Evolutionary conservation across 2,329 filamentous ascomycete genomes (phyloP), one percentile per base, ranked within the genome.

Genomic region (Monilinia polystroma): DNA sequence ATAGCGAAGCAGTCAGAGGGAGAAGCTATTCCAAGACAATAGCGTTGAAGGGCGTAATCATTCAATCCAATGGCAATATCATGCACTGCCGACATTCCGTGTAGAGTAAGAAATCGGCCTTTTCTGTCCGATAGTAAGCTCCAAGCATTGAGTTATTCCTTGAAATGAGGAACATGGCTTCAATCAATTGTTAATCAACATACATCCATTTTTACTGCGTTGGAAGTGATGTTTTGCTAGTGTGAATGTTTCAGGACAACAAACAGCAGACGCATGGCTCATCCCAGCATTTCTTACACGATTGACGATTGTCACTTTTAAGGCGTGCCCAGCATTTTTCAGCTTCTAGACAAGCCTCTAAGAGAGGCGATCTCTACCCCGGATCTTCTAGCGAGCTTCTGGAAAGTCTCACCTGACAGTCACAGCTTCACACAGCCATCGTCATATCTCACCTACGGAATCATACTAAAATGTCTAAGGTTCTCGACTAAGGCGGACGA

Each of bases 311-410:
- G 16, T 12, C 41, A n/a, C 52, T 57, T 56, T 52, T 18, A 64
- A 41, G 35, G 51, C 49, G n/a, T 38, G 47, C 49, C 49, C 7
- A 53, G 38, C 26, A 32, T 6, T n/a, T 12, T 26, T 49, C 41
- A 47, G 45, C 26, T 32, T 26, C 26, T 49, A 29, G 57, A 47
- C 57, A 43, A 43, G 59, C 57, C 43, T 20, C 57, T 60, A 60
- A 49, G 11, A 3, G 35, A 14, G 29, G 12, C 14, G 32, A 63
- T 63, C 56, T 47, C 18, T 20, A 38, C 47, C 47, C 29, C 29
- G 52, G 51, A 26, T 41, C 45, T 63, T 68, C 64, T 68, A 68
- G 58, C 53, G 64, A 52, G 29, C 53, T 66, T 66, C 67, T 23
- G 54, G 67, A 58, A 64, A 54, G 52, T 58, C 43, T 16, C 63